Percentiles rank a stretch among this genome's conserved stretches.
phyloP scores from a whole-genome alignment of 2,329 filamentous ascomycete species.

The Incumbomyces lentus region DNA sequence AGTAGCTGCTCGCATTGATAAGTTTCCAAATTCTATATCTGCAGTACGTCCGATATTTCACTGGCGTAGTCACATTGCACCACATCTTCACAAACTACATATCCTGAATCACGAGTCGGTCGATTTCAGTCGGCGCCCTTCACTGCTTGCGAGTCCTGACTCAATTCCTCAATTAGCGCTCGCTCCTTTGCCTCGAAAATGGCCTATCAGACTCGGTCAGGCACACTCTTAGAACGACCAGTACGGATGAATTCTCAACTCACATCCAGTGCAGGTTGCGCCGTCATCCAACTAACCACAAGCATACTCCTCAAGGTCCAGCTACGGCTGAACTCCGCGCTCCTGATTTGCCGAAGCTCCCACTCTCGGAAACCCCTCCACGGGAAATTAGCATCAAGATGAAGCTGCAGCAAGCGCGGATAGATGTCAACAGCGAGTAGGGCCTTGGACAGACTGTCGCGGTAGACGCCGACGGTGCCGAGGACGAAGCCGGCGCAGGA shows the following conservation, averaged over 20 bases:
- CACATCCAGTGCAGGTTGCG: constrained; percentile 14
- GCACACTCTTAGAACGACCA: neutral
- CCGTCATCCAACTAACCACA: constrained; percentile 18
- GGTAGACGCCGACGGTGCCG: constrained; percentile 16
- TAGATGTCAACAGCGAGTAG: constrained; percentile 14
- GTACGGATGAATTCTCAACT: neutral
- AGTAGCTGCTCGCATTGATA: too few species aligned
- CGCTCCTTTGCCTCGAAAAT: constrained; percentile 2
- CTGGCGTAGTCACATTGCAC: too few species aligned
- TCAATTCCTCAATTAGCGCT: constrained; percentile 1
- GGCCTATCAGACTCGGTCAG: neutral
- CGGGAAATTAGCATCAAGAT: constrained; percentile 18
- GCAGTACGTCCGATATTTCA: too few species aligned
- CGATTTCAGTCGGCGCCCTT: too few species aligned
- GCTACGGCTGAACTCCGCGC: constrained; percentile 8
- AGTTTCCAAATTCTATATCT: too few species aligned
- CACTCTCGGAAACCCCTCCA: constrained; percentile 16
- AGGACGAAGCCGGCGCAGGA: constrained; percentile 15
- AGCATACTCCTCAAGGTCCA: constrained; percentile 18
- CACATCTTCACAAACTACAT: too few species aligned
- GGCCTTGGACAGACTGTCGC: constrained; percentile 16
- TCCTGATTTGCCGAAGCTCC: constrained; percentile 8
- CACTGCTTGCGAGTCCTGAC: too few species aligned
- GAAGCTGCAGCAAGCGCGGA: constrained; percentile 15
- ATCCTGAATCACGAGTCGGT: too few species aligned